Evolutionary conservation across 164 flowering plant genomes (phyloP).

Genomic region (Tinospora cordifolia): DNA sequence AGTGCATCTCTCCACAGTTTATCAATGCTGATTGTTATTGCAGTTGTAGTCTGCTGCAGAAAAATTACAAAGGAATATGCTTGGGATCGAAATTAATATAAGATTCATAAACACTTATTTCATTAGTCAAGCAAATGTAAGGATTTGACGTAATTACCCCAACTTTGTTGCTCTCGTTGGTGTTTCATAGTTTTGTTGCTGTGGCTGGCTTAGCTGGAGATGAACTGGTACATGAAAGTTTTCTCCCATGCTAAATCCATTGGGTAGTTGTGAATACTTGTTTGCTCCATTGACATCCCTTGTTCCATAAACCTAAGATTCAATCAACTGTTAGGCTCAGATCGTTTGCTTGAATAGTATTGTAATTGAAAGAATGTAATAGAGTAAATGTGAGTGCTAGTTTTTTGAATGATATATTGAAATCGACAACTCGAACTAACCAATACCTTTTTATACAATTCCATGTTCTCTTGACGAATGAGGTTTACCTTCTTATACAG

Average conservation of each 20-base stretch:
- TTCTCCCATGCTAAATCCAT: conserved; percentile 33
- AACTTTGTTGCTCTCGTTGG: conserved; percentile 35
- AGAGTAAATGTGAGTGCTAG: background rate
- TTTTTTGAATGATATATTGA: conserved; percentile 2
- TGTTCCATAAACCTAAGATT: conserved; percentile 51
- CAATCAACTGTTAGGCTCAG: conserved; percentile 13
- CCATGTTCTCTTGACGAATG: conserved; percentile 51
- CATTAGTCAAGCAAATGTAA: background rate
- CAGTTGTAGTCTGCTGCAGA: conserved; percentile 23
- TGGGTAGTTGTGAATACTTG: conserved; percentile 21
- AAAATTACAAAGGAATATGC: background rate
- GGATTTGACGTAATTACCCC: conserved; percentile 34
- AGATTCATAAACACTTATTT: background rate
- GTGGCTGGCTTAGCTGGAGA: conserved; percentile 78
- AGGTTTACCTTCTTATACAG: conserved; percentile 65
- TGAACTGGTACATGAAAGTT: conserved; percentile 38
- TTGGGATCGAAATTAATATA: conserved; percentile 3
- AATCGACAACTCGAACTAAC: conserved; percentile 11
- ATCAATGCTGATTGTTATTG: conserved; percentile 11
- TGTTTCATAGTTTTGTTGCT: conserved; percentile 38
- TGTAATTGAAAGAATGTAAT: background rate
- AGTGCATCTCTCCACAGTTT: conserved; percentile 14
- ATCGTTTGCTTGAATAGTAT: background rate
- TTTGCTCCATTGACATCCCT: conserved; percentile 38
- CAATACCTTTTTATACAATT: conserved; percentile 48